Base-by-base conservation (phyloP, 2,329 filamentous ascomycete species). In the Xylaria sp. region DNA sequence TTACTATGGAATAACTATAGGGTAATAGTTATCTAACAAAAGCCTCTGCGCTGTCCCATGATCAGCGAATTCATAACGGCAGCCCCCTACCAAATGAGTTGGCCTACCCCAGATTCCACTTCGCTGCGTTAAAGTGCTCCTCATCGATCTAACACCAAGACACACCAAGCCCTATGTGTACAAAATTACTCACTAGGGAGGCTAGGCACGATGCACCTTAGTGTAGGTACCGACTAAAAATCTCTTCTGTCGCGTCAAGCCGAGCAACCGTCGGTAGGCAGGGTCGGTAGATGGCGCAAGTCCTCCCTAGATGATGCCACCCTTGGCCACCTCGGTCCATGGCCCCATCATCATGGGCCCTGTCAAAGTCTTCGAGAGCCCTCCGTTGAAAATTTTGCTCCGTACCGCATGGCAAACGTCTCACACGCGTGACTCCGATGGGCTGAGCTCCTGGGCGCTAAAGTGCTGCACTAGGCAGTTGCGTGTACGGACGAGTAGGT, bases 21-120 rank as follows among this genome's bases (percentile, higher is more conserved):
- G 69, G 69, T 71, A 71, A 71, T 70, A 46, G 59, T 71, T 71
- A 71, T 65, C 66, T 59, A 70, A 67, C 58, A 57, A 63, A 70
- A 66, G 65, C 37, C 37, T 42, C 37, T 42, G 37, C 37, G 37
- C 11, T 42, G 37, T 42, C 37, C 11, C 37, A 42, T 42, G 37
- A 42, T 42, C 37, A 42, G 8, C 37, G 37, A 42, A 10, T 42
- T 42, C 37, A 13, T 42, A 42, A 42, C 9, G 37, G 11, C 9
- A 42, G 11, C 37, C 37, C 37, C 37, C 62, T 44, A 57, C 56
- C 58, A 59, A 65, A 68, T 71, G 68, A 70, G 68, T 67, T 68
- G 68, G 62, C 48, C 57, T 69, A 69, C 68, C 68, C 69, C 69
- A 63, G 68, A 71, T 70, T 71, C 66, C 67, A 63, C 65, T 59